Evolutionary conservation across 163 green algal species (phyloP), one percentile per base, ranked within the genome.

Genomic region (Scenedesmus sp.): DNA sequence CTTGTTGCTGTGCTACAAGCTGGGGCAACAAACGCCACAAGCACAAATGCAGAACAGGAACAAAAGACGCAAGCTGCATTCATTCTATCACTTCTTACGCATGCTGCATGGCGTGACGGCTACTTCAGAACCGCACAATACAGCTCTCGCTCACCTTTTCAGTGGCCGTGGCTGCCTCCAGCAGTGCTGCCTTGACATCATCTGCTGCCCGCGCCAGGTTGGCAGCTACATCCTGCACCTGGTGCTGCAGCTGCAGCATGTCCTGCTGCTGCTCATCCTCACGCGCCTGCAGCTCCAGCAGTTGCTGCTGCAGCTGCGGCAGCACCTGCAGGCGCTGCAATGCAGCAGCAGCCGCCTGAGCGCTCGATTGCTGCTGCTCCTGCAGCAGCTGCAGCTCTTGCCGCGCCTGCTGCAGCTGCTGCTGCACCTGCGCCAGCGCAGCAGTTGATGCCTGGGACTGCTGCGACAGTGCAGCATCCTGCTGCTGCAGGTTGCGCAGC

Each of bases 261-360:
- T 62, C 84, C n/a, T 46, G 73, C 62, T 79, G 26, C 60, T 62
- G 15, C 6, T 8, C 70, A 79, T 52, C 70, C 23, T 79, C 70
- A 52, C 70, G 70, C 23, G 23, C 70, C 23, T 79, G 70, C 83
- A 88, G n/a, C 57, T 76, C 57, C 10, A 77, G 83, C n/a, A 88
- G 10, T 57, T 77, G 83, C 83, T 76, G 83, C 57, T 88, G 57
- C n/a, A 89, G 12, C 5, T 82, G 60, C 60, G 55, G 84, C 60
- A 64, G 20, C 16, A 3, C 10, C 52, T 70, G 81, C 54, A 89
- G 62, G 55, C 34, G 66, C 34, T 62, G 26, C 60, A 82, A 0
- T 52, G 84, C 34, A 62, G 4, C 34, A 2, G 4, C 13, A 20
- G 84, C 62, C 52, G n/a, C 55, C 34, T 89, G n/a, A 20, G 26